phyloP scores from a whole-genome alignment of 208 protist genomes.

The Leptomonas seymouri region DNA sequence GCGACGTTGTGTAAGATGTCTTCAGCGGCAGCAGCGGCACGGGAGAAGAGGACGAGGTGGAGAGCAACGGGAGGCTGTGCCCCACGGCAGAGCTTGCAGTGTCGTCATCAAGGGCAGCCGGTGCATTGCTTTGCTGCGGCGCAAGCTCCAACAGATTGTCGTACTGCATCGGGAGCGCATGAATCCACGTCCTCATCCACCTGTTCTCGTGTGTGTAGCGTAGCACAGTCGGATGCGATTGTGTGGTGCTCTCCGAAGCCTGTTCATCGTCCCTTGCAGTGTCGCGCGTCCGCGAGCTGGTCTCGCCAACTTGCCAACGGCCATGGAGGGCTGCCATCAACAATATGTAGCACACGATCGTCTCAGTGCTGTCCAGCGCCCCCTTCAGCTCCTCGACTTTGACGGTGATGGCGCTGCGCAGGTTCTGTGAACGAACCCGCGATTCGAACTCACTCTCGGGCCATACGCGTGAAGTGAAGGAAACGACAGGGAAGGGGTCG shows the following conservation, averaged over 20 bases:
- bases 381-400: constrained; percentile 42
- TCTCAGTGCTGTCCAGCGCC: constrained; percentile 56
- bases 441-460: constrained; percentile 28
- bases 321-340: constrained; percentile 59
- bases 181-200: constrained; percentile 81
- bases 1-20: constrained; percentile 8
- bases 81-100: not conserved
- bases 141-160: constrained; percentile 86
- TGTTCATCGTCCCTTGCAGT: not conserved
- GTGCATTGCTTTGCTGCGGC: not conserved
- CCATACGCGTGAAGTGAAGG: constrained; percentile 32
- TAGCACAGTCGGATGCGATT: constrained; percentile 9
- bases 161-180: constrained; percentile 62
- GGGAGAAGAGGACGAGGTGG: constrained; percentile 1
- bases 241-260: not conserved
- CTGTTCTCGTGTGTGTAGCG: constrained; percentile 53
- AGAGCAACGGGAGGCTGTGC: constrained; percentile 12
- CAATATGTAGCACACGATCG: constrained; percentile 76
- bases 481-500: constrained; percentile 15
- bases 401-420: constrained; percentile 19
- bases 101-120: not conserved
- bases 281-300: not conserved
- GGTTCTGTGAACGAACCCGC: constrained; percentile 15
- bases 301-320: constrained; percentile 22
- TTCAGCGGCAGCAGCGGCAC: constrained; percentile 13